Evolutionary conservation across 768 basidiomycete genomes (phyloP).

Genomic region (Xerocomus brunneocitrinus): DNA sequence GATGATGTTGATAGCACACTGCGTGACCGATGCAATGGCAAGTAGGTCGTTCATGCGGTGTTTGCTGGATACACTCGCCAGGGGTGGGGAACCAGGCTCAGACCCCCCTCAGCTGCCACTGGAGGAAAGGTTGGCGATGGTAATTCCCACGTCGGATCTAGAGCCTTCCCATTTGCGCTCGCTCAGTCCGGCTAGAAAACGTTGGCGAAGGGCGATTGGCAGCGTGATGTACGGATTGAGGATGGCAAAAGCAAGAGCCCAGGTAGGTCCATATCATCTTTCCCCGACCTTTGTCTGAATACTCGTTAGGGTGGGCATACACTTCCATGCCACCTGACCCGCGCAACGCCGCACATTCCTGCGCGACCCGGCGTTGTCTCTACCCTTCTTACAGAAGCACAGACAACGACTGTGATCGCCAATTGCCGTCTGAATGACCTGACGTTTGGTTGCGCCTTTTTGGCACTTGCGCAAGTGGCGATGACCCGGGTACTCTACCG

Average conservation of each 20-base stretch:
- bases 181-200: slow-evolving; percentile 32
- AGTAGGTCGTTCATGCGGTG: slow-evolving; percentile 38
- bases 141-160: slow-evolving; percentile 26
- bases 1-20: slow-evolving; percentile 43
- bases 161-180: slow-evolving; percentile 27
- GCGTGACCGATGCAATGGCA: slow-evolving; percentile 47
- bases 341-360: slow-evolving; percentile 33
- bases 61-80: slow-evolving; percentile 41
- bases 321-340: slow-evolving; percentile 30
- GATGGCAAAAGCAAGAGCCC: slow-evolving; percentile 22
- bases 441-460: slow-evolving; percentile 49
- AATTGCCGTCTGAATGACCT: slow-evolving; percentile 40
- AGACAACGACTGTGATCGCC: slow-evolving; percentile 30
- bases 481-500: slow-evolving; percentile 47
- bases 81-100: background rate
- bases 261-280: slow-evolving; percentile 27
- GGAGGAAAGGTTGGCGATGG: slow-evolving; percentile 34
- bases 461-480: slow-evolving; percentile 45
- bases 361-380: slow-evolving; percentile 30
- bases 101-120: slow-evolving; percentile 23
- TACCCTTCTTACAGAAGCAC: slow-evolving; percentile 25
- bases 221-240: slow-evolving; percentile 34
- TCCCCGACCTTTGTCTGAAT: background rate
- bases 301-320: slow-evolving; percentile 34
- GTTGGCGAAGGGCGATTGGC: slow-evolving; percentile 45